Conservation (phyloP, 2,329 filamentous ascomycete species). For the Colletotrichum ledebouriae region DNA sequence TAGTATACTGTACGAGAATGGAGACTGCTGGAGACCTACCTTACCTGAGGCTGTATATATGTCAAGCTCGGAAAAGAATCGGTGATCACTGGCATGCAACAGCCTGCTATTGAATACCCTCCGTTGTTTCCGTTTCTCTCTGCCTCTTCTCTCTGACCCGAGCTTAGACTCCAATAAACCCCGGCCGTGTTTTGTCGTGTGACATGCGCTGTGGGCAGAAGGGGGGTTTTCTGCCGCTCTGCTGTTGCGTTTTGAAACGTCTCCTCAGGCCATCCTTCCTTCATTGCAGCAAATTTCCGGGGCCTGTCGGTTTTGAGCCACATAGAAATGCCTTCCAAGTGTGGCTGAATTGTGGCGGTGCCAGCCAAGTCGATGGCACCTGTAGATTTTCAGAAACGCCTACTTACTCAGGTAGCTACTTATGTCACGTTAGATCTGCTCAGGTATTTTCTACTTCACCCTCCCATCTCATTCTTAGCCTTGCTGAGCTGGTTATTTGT, state of each 20-base stretch:
- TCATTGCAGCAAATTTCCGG: slow-evolving; percentile 12
- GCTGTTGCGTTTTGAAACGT: slow-evolving; percentile 40
- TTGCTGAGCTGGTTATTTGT: too few relatives aligned
- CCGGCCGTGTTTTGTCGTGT: slow-evolving; percentile 27
- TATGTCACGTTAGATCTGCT: too few relatives aligned
- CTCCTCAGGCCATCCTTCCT: slow-evolving; percentile 40
- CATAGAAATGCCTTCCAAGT: slow-evolving; percentile 7
- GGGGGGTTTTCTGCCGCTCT: slow-evolving; percentile 22
- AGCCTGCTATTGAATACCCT: slow-evolving; percentile 39
- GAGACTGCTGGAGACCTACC: not conserved
- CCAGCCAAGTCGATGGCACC: not conserved
- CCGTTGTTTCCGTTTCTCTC: not conserved
- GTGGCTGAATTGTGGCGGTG: slow-evolving; percentile 21
- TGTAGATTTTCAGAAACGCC: too few relatives aligned
- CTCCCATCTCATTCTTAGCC: too few relatives aligned
- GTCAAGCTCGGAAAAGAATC: too few relatives aligned
- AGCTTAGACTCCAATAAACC: slow-evolving; percentile 24
- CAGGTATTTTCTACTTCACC: too few relatives aligned
- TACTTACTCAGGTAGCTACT: too few relatives aligned
- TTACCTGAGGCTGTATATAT: too few relatives aligned
- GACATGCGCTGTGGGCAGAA: slow-evolving; percentile 34
- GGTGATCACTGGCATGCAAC: slow-evolving; percentile 29
- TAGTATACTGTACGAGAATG: not conserved
- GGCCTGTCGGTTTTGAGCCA: slow-evolving; percentile 11
- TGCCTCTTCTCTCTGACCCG: slow-evolving; percentile 5